phyloP scores from a whole-genome alignment of 768 basidiomycete species.

The Calocera viscosa region DNA sequence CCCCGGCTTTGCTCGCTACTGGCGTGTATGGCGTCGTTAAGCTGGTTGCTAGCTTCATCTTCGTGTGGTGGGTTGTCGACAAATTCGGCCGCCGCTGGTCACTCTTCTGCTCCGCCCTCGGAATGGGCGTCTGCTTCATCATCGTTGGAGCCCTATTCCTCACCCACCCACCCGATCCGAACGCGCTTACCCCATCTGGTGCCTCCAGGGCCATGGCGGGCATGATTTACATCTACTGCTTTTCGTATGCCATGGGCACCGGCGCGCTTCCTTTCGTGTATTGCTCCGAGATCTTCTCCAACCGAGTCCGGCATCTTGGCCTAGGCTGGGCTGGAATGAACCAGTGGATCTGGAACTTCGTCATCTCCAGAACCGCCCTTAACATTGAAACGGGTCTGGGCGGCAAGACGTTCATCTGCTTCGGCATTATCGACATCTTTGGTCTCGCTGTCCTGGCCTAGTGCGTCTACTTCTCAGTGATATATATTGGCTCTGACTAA shows the following conservation, averaged over 20 bases:
- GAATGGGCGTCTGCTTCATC: slow-evolving; percentile 71
- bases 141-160: slow-evolving; percentile 80
- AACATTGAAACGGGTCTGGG: slow-evolving; percentile 1
- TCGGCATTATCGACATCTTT: slow-evolving; percentile 3
- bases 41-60: slow-evolving; percentile 28
- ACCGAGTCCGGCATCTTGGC: background rate
- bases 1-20: slow-evolving; percentile 26
- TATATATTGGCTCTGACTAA: background rate
- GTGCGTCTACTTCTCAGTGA: background rate
- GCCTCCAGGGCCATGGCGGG: background rate
- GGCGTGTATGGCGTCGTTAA: slow-evolving; percentile 32
- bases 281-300: slow-evolving; percentile 8
- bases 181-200: background rate
- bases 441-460: background rate
- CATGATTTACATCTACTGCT: slow-evolving; percentile 2
- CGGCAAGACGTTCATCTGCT: slow-evolving; percentile 3
- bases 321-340: slow-evolving; percentile 3
- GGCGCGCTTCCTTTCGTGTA: background rate
- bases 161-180: slow-evolving; percentile 48
- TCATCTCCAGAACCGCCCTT: background rate
- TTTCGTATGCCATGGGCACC: slow-evolving; percentile 7
- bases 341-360: slow-evolving; percentile 8
- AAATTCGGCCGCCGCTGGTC: slow-evolving; percentile 34
- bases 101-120: slow-evolving; percentile 47
- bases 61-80: slow-evolving; percentile 29